Conservation (phyloP, 2,329 filamentous ascomycete species). For the Malbranchea zuffiana region DNA sequence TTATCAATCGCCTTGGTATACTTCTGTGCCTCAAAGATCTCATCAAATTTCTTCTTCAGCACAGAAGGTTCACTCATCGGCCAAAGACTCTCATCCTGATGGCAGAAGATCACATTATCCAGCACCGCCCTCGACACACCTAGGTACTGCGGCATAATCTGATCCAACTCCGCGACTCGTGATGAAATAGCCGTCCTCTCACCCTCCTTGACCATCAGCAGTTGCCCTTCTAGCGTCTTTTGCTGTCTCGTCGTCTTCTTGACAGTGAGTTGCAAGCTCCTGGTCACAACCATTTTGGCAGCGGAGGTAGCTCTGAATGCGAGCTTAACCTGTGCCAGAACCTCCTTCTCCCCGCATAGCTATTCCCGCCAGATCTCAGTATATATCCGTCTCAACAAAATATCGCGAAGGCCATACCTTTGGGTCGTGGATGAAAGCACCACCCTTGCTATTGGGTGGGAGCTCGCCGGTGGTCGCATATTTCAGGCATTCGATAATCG, state of each 20-base stretch:
- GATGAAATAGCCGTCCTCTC: constrained; percentile 71
- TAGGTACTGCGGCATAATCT: constrained; percentile 71
- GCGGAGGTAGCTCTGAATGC: constrained; percentile 71
- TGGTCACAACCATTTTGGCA: constrained; percentile 67
- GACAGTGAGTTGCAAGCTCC: constrained; percentile 74
- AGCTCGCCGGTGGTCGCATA: constrained; percentile 93
- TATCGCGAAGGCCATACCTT: constrained; percentile 44
- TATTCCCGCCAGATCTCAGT: constrained; percentile 22
- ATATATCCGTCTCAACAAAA: background rate
- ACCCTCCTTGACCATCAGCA: constrained; percentile 66
- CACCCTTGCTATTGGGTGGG: constrained; percentile 77
- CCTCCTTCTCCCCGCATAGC: constrained; percentile 75
- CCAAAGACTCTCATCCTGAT: constrained; percentile 96
- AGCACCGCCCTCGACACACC: constrained; percentile 85
- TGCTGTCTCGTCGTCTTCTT: constrained; percentile 66
- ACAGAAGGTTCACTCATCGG: constrained; percentile 78
- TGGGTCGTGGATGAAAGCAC: constrained; percentile 95
- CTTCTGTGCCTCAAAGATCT: constrained; percentile 94
- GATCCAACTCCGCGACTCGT: constrained; percentile 68
- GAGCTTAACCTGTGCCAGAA: constrained; percentile 82
- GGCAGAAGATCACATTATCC: constrained; percentile 94
- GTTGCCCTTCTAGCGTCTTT: constrained; percentile 73
- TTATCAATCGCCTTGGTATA: constrained; percentile 97
- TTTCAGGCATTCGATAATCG: constrained; percentile 96
- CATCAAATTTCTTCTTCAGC: constrained; percentile 89